Base-by-base conservation (phyloP, 2,329 filamentous ascomycete species). In the Decorospora gaudefroyi region DNA sequence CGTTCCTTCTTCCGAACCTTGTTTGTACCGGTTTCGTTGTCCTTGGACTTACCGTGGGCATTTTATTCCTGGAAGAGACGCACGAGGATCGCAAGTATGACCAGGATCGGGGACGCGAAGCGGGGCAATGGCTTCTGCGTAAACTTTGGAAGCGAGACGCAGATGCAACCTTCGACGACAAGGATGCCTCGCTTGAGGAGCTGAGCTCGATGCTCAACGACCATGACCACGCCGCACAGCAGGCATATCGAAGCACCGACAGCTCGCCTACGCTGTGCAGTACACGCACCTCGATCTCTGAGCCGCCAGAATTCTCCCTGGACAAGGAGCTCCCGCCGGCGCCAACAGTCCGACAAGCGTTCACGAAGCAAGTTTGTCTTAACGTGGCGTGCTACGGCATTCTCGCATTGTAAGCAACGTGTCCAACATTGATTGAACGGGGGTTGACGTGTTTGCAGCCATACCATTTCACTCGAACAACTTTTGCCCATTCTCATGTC, bases 401-500 rank as follows among this genome's bases (percentile, higher is more conserved):
- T 60, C 77, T 97, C 47, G 92, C 92, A 53, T 96, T 95, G 90
- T 96, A 80, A 82, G 90, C 85, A 42, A 26, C 12, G 21, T 16
- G n/a, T 28, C 32, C 11, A n/a, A 22, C 17, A 8, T 8, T 9
- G 31, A 16, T 37, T 49, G 41, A 43, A 59, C n/a, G 27, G 55
- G 44, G 35, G 61, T 42, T 56, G 49, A 55, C 46, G 21, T 12
- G 13, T 19, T 23, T 50, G 27, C 62, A 96, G 91, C 74, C 92
- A 97, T 74, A 96, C 92, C 9, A 96, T 99, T 72, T 95, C 91
- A 0, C 93, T 95, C 60, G 93, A 99, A 71, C 88, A 96, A 64
- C 80, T 97, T 34, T 85, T 97, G 59, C 92, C 93, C 0, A 88
- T 96, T 2, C 90, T 99, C 58, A 82, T 99, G 64, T 92, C 88